These are phyloP conservation scores for Phytophthora colocasiae DNA, from an alignment of 352 stramenopile species.

Conservation along the genomic window DNA sequence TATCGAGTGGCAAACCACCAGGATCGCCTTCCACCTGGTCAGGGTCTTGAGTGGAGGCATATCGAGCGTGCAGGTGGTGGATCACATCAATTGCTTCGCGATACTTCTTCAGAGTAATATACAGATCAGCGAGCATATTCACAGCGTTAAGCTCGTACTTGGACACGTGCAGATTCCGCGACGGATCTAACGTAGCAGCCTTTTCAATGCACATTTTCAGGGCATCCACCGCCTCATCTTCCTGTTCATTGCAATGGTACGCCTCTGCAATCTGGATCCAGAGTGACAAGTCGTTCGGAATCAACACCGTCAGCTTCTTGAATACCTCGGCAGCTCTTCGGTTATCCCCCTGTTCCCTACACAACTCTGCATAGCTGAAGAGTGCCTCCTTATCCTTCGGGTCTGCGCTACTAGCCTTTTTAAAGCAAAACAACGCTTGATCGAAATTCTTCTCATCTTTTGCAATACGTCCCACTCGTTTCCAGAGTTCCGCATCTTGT, in stretches of 20 bases:
- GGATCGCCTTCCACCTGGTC: conserved; percentile 71
- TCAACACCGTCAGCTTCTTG: conserved; percentile 76
- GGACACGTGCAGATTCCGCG: conserved; percentile 63
- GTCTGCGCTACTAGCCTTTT: conserved; percentile 82
- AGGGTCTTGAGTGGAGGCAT: conserved; percentile 65
- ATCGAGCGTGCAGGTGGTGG: conserved; percentile 72
- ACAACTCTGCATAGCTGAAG: conserved; percentile 84
- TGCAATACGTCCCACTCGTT: conserved; percentile 82
- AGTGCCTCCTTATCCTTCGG: conserved; percentile 83
- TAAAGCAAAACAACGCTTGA: conserved; percentile 87
- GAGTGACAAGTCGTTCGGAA: conserved; percentile 79
- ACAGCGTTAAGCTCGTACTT: conserved; percentile 88
- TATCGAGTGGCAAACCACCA: conserved; percentile 79
- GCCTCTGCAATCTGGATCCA: conserved; percentile 90
- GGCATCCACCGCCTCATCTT: conserved; percentile 85
- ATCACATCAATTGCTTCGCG: conserved; percentile 83
- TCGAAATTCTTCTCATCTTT: conserved; percentile 90
- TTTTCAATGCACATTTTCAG: conserved; percentile 88
- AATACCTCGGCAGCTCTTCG: conserved; percentile 80
- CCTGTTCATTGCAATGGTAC: conserved; percentile 90
- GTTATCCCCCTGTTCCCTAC: conserved; percentile 82
- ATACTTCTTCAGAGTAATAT: conserved; percentile 89
- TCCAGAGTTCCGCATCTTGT: conserved; percentile 87
- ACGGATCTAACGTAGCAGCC: conserved; percentile 62
- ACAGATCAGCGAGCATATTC: conserved; percentile 90